Base-by-base conservation (phyloP, 805 yeast species). In the Kodamaea restingae region DNA sequence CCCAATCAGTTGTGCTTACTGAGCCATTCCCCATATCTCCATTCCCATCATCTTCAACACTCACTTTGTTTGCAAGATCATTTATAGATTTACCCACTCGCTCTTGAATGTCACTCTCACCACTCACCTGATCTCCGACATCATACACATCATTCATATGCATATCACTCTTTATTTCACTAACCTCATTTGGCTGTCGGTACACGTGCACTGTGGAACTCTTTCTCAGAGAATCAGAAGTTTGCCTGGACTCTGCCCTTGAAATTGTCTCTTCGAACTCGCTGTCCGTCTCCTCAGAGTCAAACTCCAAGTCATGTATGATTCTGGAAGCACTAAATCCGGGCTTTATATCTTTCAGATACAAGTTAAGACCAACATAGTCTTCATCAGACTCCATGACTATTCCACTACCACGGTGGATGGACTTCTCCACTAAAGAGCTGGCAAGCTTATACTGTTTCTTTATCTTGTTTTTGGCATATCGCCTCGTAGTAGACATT, bases 401-500 rank as follows among this genome's bases (percentile, higher is more conserved):
- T 12, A 35, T 11, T 11, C 34, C 38, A 8, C 33, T 24, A 4
- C 44, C 45, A 5, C 39, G 18, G 12, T 40, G 35, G 28, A 44
- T 38, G 18, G 45, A 40, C 9, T 32, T 38, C 28, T 32, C 36
- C 22, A 45, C 32, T 11, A 36, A 9, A n/a, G 14, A 12, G 11
- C 40, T 17, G 7, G 49, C 44, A 15, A 18, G 10, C 21, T 26
- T 20, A 35, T 46, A 40, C 25, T 28, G 39, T 31, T 43, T 40
- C 28, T 32, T 34, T 5, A 46, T 37, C 26, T 35, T 41, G 26
- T 20, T 35, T 36, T 47, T 47, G 10, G 45, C 40, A 15, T 28
- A 29, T 10, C 28, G 38, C 2, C 42, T 33, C 7, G 53, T 43
- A 2, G 49, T 36, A 22, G 44, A 45, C 20, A 61, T 18, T n/a